Evolutionary conservation across 768 basidiomycete genomes (phyloP), one percentile per base, ranked within the genome.

Genomic region (Phaffia tasmanica): DNA sequence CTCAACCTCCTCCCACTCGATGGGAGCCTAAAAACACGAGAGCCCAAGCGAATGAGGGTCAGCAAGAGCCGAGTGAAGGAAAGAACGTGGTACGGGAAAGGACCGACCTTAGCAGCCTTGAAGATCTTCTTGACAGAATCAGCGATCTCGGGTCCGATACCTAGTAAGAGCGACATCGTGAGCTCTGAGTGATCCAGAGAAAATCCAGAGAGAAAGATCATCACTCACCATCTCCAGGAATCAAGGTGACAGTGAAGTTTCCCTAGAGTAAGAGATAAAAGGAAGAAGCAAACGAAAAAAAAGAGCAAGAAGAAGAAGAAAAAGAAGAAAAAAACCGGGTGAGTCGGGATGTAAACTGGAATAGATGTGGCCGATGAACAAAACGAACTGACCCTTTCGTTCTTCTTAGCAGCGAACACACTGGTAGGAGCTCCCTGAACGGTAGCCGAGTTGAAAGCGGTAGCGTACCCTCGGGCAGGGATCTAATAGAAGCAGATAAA

Each of bases 111-210:
- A 70, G 95, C 94, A 70, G 88, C 87, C 48, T 80, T 79, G 78
- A 94, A 98, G 75, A 99, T 98, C 70, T 84, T 80, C 79, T 94
- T 95, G 74, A 99, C 85, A 70, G 92, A 86, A 81, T 95, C 83
- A 79, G 90, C 88, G 73, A 99, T 98, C 81, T 99, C 95, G 48
- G 95, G 93, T 55, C 95, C 95, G 80, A 99, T 99, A 76, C 94
- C 93, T 93, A 14, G 30, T 25, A 29, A 62, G 19, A 69, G 65
- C n/a, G 51, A 56, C 16, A 16, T 1, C 6, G 23, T 47, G 53
- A 56, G 55, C 1, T 49, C 16, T 29, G 50, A 62, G 32, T 23
- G 30, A 32, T 18, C 49, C 21, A 29, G 3, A 29, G 15, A 15
- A 16, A n/a, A 15, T 59, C 16, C 8, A 49, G 46, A 53, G 51